Evolutionary conservation across 441 rosid species (phyloP).

Genomic region (Dalechampia spathulata): DNA sequence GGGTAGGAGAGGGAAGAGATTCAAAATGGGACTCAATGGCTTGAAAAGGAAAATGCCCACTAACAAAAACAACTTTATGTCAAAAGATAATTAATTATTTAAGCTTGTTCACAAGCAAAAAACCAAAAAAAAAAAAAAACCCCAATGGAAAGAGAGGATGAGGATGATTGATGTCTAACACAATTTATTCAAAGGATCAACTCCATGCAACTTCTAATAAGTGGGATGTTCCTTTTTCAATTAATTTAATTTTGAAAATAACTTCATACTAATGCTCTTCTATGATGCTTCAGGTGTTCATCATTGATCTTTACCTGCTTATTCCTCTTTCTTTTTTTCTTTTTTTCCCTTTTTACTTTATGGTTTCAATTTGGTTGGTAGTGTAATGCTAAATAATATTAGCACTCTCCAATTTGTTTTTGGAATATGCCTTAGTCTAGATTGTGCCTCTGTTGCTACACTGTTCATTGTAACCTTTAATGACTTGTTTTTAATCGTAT

Average conservation of each 20-base stretch:
- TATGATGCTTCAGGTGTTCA: slow-evolving; percentile 41
- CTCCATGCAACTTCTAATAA: slow-evolving; percentile 49
- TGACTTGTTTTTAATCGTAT: too few relatives aligned
- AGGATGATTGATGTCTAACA: slow-evolving; percentile 44
- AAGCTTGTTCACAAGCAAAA: too few relatives aligned
- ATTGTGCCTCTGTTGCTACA: too few relatives aligned
- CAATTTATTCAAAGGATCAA: slow-evolving; percentile 38
- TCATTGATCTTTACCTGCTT: slow-evolving; percentile 12
- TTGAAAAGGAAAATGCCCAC: slow-evolving; percentile 71
- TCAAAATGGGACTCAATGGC: slow-evolving; percentile 27
- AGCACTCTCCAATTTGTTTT: not conserved
- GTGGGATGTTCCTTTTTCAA: slow-evolving; percentile 37
- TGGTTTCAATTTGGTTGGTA: too few relatives aligned
- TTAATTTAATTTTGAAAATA: slow-evolving; percentile 24
- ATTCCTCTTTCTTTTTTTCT: slow-evolving; percentile 13
- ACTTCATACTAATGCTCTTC: slow-evolving; percentile 17
- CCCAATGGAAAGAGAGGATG: slow-evolving; percentile 13
- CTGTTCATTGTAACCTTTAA: too few relatives aligned
- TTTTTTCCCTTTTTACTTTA: not conserved
- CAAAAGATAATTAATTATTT: slow-evolving; percentile 20
- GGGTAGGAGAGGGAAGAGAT: slow-evolving; percentile 30
- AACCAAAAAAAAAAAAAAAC: too few relatives aligned
- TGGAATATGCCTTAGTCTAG: slow-evolving; percentile 1
- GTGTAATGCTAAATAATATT: too few relatives aligned
- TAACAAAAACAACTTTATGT: slow-evolving; percentile 35